A percentile compares a stretch with the other conserved stretches of the same genome.
Evolutionary conservation across 2,329 filamentous ascomycete genomes (phyloP).

Genomic region (Exophiala sp.): DNA sequence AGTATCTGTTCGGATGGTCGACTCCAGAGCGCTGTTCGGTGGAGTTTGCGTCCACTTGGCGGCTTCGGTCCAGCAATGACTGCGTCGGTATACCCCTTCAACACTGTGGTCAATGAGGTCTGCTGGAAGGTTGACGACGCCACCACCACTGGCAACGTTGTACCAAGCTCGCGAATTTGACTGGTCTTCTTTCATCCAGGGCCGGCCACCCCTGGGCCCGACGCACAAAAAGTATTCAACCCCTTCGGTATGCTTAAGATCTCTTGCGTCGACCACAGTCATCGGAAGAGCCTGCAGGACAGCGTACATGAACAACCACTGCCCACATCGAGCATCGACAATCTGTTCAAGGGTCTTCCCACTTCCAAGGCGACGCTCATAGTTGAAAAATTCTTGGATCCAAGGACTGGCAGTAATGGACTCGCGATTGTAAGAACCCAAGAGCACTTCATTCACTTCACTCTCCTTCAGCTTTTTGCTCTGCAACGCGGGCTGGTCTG

Average conservation of each 20-base stretch:
- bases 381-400: constrained; percentile 45
- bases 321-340: constrained; percentile 43
- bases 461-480: constrained; percentile 68
- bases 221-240: constrained; percentile 49
- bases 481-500: constrained; percentile 69
- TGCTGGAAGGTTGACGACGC: constrained; percentile 56
- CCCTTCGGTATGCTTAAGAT: constrained; percentile 40
- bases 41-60: constrained; percentile 53
- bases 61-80: constrained; percentile 63
- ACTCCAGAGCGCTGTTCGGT: constrained; percentile 27
- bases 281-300: constrained; percentile 47
- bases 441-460: constrained; percentile 70
- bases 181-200: constrained; percentile 44
- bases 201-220: constrained; percentile 44
- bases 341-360: constrained; percentile 44
- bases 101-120: constrained; percentile 61
- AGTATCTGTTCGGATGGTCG: constrained; percentile 3
- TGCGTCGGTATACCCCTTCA: constrained; percentile 62
- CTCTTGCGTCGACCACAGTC: constrained; percentile 45
- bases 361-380: constrained; percentile 41
- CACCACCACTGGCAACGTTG: constrained; percentile 55
- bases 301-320: constrained; percentile 49
- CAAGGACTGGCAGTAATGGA: constrained; percentile 49
- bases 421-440: constrained; percentile 74
- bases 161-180: constrained; percentile 45